Evolutionary conservation across 2,329 filamentous ascomycete species (phyloP).

Genomic region (Cryphonectria parasitica): DNA sequence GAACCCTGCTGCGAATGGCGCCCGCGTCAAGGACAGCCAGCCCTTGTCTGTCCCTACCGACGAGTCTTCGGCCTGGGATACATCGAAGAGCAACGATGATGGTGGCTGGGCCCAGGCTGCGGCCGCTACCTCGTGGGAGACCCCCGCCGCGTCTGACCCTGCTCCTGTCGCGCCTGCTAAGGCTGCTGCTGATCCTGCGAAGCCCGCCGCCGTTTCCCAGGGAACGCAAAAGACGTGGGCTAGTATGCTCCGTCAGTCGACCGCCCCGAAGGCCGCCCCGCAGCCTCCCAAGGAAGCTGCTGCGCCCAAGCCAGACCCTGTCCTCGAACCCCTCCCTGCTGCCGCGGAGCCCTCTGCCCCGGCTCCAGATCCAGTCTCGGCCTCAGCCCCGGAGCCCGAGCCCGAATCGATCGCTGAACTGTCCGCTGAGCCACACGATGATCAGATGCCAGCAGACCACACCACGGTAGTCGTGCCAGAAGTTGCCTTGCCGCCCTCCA

Average conservation of each 20-base stretch:
- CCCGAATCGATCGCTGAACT: slow-evolving; percentile 42
- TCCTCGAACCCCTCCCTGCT: slow-evolving; percentile 47
- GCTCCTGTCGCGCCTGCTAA: slow-evolving; percentile 38
- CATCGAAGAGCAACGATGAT: slow-evolving; percentile 46
- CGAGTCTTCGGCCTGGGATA: slow-evolving; percentile 68
- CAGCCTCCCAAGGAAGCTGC: slow-evolving; percentile 54
- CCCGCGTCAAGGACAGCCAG: slow-evolving; percentile 59
- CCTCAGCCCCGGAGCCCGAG: slow-evolving; percentile 38
- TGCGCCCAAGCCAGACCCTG: slow-evolving; percentile 50
- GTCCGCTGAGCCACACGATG: slow-evolving; percentile 34
- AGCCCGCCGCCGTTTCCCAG: slow-evolving; percentile 43
- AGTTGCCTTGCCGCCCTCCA: slow-evolving; percentile 67
- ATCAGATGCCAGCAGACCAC: slow-evolving; percentile 38
- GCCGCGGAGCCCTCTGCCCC: slow-evolving; percentile 38
- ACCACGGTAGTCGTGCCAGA: slow-evolving; percentile 53
- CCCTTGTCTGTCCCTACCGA: slow-evolving; percentile 69
- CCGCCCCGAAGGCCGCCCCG: slow-evolving; percentile 60
- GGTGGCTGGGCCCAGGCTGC: slow-evolving; percentile 34
- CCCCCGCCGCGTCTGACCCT: slow-evolving; percentile 41
- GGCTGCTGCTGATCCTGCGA: slow-evolving; percentile 34
- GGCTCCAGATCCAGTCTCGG: slow-evolving; percentile 22
- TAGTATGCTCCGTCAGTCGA: slow-evolving; percentile 70
- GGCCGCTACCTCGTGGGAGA: slow-evolving; percentile 48
- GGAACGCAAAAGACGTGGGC: slow-evolving; percentile 69
- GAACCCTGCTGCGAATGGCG: slow-evolving; percentile 63